A percentile compares a stretch with the other conserved stretches of the same genome.
phyloP scores from a whole-genome alignment of 805 yeast species.

The Kuraishia piskuri region DNA sequence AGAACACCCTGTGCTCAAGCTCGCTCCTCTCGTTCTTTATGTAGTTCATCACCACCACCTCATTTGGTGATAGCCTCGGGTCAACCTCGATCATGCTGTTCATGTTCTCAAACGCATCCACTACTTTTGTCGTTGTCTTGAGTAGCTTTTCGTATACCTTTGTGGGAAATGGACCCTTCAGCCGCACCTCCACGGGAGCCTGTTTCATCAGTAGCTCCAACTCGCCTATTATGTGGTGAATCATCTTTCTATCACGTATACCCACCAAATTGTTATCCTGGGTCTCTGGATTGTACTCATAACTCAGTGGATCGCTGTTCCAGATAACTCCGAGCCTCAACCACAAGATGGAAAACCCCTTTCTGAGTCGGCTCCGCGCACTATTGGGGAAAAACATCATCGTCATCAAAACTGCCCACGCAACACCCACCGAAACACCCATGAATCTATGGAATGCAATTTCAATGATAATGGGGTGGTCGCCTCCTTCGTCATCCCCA shows the following conservation, averaged over 20 bases:
- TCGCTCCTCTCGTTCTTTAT: slow-evolving; percentile 55
- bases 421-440: slow-evolving; percentile 63
- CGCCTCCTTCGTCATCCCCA: slow-evolving; percentile 57
- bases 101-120: slow-evolving; percentile 71
- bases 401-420: slow-evolving; percentile 72
- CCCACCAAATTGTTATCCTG: slow-evolving; percentile 27
- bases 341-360: slow-evolving; percentile 65
- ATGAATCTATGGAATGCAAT: slow-evolving; percentile 74
- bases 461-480: slow-evolving; percentile 55
- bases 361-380: slow-evolving; percentile 61
- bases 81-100: slow-evolving; percentile 60
- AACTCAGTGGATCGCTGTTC: slow-evolving; percentile 65
- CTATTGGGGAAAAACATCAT: slow-evolving; percentile 62
- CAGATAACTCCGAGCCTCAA: slow-evolving; percentile 72
- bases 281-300: slow-evolving; percentile 20
- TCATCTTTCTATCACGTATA: slow-evolving; percentile 28
- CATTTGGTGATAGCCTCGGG: slow-evolving; percentile 41
- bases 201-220: slow-evolving; percentile 53
- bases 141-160: slow-evolving; percentile 42
- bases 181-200: slow-evolving; percentile 67
- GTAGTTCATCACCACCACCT: slow-evolving; percentile 44
- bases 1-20: slow-evolving; percentile 61
- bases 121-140: slow-evolving; percentile 48
- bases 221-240: slow-evolving; percentile 50
- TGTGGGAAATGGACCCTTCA: slow-evolving; percentile 65